phyloP scores from a whole-genome alignment of 2,329 filamentous ascomycete genomes.

The Pseudogymnoascus sp. region DNA sequence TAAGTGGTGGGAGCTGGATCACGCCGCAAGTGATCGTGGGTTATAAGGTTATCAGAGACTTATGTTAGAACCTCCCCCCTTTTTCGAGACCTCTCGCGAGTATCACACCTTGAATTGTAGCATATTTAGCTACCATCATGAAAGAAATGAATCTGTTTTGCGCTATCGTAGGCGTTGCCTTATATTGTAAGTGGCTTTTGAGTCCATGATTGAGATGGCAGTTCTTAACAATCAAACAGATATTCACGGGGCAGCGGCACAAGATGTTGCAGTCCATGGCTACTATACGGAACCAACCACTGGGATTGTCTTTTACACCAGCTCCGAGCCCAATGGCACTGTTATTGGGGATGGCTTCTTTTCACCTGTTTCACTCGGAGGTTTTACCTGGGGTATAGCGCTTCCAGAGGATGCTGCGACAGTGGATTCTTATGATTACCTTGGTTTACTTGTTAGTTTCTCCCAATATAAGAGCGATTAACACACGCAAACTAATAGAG shows the following conservation, averaged over 20 bases:
- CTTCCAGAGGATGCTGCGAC: constrained; percentile 42
- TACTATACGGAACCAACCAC: constrained; percentile 39
- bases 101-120: neutral
- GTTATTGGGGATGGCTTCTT: constrained; percentile 29
- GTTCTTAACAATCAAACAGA: constrained; percentile 16
- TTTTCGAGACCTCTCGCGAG: constrained; percentile 8
- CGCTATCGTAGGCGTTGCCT: constrained; percentile 18
- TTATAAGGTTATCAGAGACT: neutral
- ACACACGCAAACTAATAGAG: neutral
- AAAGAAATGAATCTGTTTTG: constrained; percentile 19
- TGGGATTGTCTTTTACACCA: constrained; percentile 47
- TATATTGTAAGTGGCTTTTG: constrained; percentile 19
- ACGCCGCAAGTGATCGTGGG: neutral
- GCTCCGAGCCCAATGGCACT: constrained; percentile 34
- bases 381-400: constrained; percentile 46
- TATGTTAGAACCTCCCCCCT: neutral
- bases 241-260: constrained; percentile 18
- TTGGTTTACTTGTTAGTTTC: constrained; percentile 46
- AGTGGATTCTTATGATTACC: constrained; percentile 46
- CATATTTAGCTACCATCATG: constrained; percentile 20
- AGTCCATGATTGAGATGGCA: neutral
- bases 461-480: neutral
- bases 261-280: constrained; percentile 26
- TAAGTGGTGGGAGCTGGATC: neutral
- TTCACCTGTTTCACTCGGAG: constrained; percentile 28